Percentiles rank a stretch among this genome's conserved stretches.
phyloP scores from a whole-genome alignment of 2,329 filamentous ascomycete genomes.

The Sordariomycetes sp. region DNA sequence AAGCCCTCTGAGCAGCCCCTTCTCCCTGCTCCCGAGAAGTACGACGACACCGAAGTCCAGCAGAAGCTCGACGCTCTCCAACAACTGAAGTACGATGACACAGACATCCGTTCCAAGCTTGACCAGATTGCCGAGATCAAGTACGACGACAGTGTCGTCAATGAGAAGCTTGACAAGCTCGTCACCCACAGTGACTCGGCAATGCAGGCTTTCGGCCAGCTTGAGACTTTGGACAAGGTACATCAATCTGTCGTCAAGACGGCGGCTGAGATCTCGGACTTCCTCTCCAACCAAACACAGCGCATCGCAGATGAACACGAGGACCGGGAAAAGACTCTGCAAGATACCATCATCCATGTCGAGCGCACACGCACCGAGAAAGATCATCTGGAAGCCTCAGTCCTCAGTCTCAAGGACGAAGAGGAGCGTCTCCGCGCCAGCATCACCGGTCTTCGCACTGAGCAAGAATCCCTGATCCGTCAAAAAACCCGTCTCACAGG shows the following conservation, averaged over 20 bases:
- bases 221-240: constrained; percentile 80
- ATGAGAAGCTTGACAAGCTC: constrained; percentile 33
- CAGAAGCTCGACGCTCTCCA: constrained; percentile 31
- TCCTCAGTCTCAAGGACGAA: constrained; percentile 41
- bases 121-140: constrained; percentile 31
- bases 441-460: constrained; percentile 50
- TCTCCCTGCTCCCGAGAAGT: constrained; percentile 50
- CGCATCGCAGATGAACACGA: constrained; percentile 71
- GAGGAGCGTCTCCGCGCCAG: constrained; percentile 43
- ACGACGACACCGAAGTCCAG: constrained; percentile 36
- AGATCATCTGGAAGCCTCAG: constrained; percentile 48
- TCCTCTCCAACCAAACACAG: constrained; percentile 68
- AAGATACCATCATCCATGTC: constrained; percentile 71
- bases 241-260: constrained; percentile 80
- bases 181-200: constrained; percentile 57
- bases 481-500: constrained; percentile 75
- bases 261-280: constrained; percentile 74
- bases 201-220: constrained; percentile 61
- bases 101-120: constrained; percentile 18
- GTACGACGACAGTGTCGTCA: constrained; percentile 41
- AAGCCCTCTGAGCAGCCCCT: constrained; percentile 51
- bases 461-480: constrained; percentile 65
- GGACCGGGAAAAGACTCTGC: constrained; percentile 66
- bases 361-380: constrained; percentile 64
- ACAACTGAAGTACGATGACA: constrained; percentile 18